Evolutionary conservation across 192 early-diverging fungal genomes (phyloP).

Genomic region (Funneliformis geosporum): DNA sequence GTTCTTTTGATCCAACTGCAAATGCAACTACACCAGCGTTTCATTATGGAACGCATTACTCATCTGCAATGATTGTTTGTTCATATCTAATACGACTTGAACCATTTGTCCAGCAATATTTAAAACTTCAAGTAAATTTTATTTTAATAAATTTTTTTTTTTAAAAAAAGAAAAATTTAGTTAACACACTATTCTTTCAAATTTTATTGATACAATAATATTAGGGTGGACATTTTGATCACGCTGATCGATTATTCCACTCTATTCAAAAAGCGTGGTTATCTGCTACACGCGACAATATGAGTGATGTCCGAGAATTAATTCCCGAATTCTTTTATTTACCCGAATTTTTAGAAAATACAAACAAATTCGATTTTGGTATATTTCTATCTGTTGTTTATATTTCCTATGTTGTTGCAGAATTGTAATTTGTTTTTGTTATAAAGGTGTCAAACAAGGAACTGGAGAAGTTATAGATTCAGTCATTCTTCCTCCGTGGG

Average conservation of each 20-base stretch:
- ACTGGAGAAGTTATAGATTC: slow-evolving; percentile 68
- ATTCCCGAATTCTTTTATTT: slow-evolving; percentile 96
- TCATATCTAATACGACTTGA: slow-evolving; percentile 88
- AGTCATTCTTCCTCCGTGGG: slow-evolving; percentile 88
- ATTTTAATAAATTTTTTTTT: slow-evolving; percentile 29
- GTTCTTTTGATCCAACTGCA: slow-evolving; percentile 60
- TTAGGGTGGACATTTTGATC: slow-evolving; percentile 79
- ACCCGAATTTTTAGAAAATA: slow-evolving; percentile 86
- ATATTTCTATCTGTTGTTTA: slow-evolving; percentile 39
- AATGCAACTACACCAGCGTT: slow-evolving; percentile 61
- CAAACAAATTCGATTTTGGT: slow-evolving; percentile 69
- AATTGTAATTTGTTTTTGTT: slow-evolving; percentile 12
- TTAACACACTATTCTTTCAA: neutral
- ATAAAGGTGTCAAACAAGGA: slow-evolving; percentile 49
- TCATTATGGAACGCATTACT: slow-evolving; percentile 98
- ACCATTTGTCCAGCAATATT: slow-evolving; percentile 83
- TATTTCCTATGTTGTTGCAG: slow-evolving; percentile 18
- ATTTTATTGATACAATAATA: neutral
- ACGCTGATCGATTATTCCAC: slow-evolving; percentile 80
- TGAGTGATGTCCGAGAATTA: slow-evolving; percentile 88
- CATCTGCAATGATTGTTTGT: slow-evolving; percentile 86
- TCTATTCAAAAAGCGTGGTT: slow-evolving; percentile 76
- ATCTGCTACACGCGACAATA: slow-evolving; percentile 70
- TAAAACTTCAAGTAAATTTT: slow-evolving; percentile 62
- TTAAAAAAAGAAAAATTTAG: neutral